A percentile compares a stretch with the other conserved stretches of the same genome.
Conservation (phyloP, 345 rosid genomes). For the Salix viminalis region DNA sequence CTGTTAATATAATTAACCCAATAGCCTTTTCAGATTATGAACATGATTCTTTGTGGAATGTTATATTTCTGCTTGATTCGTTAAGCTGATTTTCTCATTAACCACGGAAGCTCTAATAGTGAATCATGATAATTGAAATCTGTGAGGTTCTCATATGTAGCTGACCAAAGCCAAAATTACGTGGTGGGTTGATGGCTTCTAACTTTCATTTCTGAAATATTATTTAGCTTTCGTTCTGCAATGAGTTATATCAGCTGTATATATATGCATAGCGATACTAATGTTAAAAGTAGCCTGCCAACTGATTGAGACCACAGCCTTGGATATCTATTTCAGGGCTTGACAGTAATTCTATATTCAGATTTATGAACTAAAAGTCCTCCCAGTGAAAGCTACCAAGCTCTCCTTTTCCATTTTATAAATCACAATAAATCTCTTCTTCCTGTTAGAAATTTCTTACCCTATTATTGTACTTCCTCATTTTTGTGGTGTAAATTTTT, state of each 20-base stretch:
- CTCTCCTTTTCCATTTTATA: neutral
- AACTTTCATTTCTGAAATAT: neutral
- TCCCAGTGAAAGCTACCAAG: neutral
- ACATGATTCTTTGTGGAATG: neutral
- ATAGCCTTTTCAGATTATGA: neutral
- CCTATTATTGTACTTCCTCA: too few relatives aligned
- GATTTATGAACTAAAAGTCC: neutral
- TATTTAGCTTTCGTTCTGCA: neutral
- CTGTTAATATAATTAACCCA: neutral
- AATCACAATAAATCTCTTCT: neutral
- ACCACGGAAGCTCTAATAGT: neutral
- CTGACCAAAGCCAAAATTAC: neutral
- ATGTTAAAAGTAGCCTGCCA: neutral
- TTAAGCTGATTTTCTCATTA: neutral
- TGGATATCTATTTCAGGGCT: neutral
- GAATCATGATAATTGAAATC: neutral
- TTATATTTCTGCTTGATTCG: neutral
- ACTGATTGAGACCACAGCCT: neutral
- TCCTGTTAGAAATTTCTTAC: too few relatives aligned
- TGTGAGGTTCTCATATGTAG: neutral
- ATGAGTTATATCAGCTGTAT: neutral
- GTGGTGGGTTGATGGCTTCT: neutral
- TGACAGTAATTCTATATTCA: neutral
- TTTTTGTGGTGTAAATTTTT: too few relatives aligned
- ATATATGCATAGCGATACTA: neutral